Evolutionary conservation across 192 early-diverging fungal species (phyloP).

Genomic region (Mortierella antarctica): DNA sequence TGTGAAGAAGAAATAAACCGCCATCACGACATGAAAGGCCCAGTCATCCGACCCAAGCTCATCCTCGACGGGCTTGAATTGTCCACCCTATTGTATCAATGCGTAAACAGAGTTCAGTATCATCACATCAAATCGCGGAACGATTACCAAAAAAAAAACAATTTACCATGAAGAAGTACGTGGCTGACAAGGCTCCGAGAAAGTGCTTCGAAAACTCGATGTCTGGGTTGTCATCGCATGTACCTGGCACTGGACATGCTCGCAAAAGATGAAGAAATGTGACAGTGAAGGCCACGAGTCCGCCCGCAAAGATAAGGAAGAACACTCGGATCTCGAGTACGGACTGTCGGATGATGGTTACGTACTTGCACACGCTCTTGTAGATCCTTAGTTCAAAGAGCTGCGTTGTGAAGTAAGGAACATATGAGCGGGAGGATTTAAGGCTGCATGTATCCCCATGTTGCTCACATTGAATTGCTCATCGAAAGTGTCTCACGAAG

Average conservation of each 20-base stretch:
- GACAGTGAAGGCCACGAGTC: constrained; percentile 24
- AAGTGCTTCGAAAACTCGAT: constrained; percentile 8
- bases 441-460: too few species aligned
- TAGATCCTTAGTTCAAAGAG: constrained; percentile 36
- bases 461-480: neutral
- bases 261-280: constrained; percentile 20
- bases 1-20: constrained; percentile 3
- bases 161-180: constrained; percentile 40
- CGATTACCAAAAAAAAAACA: neutral
- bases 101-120: too few species aligned
- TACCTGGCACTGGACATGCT: neutral
- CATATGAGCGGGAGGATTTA: too few species aligned
- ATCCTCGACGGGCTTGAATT: neutral
- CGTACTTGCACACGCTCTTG: constrained; percentile 30
- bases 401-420: neutral
- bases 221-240: neutral
- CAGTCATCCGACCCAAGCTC: neutral
- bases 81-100: neutral
- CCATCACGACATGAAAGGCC: neutral
- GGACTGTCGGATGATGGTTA: constrained; percentile 25
- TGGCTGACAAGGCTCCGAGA: constrained; percentile 19
- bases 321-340: constrained; percentile 23
- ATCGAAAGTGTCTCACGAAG: too few species aligned
- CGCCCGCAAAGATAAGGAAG: constrained; percentile 43
- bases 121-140: too few species aligned